phyloP scores from a whole-genome alignment of 1,284 basidiomycete genomes.

The Coniferiporia sulphurascens region DNA sequence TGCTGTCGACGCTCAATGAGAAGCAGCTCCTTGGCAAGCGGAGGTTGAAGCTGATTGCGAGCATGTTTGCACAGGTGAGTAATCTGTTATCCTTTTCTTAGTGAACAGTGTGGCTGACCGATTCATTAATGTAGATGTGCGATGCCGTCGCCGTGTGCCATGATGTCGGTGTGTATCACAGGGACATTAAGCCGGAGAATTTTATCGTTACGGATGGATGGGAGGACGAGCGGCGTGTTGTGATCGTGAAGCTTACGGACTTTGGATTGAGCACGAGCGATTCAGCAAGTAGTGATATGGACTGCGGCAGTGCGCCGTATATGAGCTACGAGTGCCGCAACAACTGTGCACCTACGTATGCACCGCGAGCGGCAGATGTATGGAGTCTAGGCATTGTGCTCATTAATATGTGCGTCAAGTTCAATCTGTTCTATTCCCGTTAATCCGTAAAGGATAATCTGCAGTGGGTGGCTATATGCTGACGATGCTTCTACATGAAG shows the following conservation, averaged over 20 bases:
- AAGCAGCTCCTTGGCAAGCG: slow-evolving; percentile 80
- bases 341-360: slow-evolving; percentile 90
- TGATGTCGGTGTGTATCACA: slow-evolving; percentile 86
- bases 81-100: neutral
- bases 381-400: slow-evolving; percentile 99
- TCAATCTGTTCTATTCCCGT: slow-evolving; percentile 10
- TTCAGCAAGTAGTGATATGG: slow-evolving; percentile 88
- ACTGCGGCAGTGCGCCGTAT: slow-evolving; percentile 97
- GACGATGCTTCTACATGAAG: slow-evolving; percentile 34
- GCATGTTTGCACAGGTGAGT: slow-evolving; percentile 77
- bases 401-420: slow-evolving; percentile 80
- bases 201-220: slow-evolving; percentile 88
- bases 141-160: slow-evolving; percentile 97
- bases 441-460: neutral
- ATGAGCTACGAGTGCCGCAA: slow-evolving; percentile 99
- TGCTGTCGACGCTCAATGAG: slow-evolving; percentile 85
- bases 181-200: slow-evolving; percentile 98
- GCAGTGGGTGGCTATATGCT: neutral
- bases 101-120: neutral
- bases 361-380: slow-evolving; percentile 92
- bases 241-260: slow-evolving; percentile 87
- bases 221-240: slow-evolving; percentile 29
- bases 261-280: slow-evolving; percentile 95
- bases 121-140: slow-evolving; percentile 70
- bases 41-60: slow-evolving; percentile 86